Base-by-base conservation (phyloP, 768 basidiomycete genomes). In the Hirschioporus abietinus region DNA sequence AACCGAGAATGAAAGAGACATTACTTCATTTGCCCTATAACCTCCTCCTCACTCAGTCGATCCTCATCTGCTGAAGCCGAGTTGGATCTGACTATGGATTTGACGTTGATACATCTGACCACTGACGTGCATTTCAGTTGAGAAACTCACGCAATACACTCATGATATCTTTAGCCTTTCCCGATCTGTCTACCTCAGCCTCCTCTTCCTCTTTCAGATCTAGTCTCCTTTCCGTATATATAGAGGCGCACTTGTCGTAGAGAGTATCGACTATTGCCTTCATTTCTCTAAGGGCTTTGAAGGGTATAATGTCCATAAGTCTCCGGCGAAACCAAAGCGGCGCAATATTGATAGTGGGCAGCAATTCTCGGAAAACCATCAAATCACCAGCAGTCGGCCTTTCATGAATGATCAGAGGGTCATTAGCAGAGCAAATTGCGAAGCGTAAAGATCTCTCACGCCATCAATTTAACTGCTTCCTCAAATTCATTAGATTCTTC, bases 31-130 rank as follows among this genome's bases (percentile, higher is more conserved):
- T 73, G 72, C 2, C 66, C 72, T 1, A 71, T 30, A 52, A 73
- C 66, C 52, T 73, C 68, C 7, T 71, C 67, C n/a, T 73, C 72
- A 0, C 70, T 67, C 4, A 73, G 61, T 7, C 66, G 23, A 7
- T 73, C 71, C 1, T 65, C 58, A 26, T 66, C 65, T 0, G 35
- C 34, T 0, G 67, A 67, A 18, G 64, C 30, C 69, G 69, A 70
- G 65, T 73, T 72, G 10, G 71, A 72, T 57, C 68, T 64, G 23
- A 73, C 73, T 73, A 59, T 24, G 9, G 3, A 61, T 17, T n/a
- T 6, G 3, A 61, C 24, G 12, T 61, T 15, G 6, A 23, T 15
- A 7, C 17, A 18, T 61, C 23, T 61, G 30, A 30, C 30, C 30
- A 3, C 30, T 8, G n/a, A 30, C 8, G 9, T n/a, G 2, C 2